Base-by-base conservation (phyloP, 257 asterid species). In the Capsicum baccatum region DNA sequence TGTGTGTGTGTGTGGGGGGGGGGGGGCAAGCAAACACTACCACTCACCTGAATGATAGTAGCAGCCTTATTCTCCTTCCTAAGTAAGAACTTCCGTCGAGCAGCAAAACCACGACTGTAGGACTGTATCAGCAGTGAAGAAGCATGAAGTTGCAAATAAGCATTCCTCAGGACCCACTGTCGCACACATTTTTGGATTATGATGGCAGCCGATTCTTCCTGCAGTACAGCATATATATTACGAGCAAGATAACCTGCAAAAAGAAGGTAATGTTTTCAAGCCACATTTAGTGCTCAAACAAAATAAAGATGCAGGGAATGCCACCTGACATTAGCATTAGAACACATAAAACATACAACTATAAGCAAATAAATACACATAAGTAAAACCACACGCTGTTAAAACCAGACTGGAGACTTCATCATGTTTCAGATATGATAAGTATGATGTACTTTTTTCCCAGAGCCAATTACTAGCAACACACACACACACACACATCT, bases 221-320 rank as follows among this genome's bases (percentile, higher is more conserved):
- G 92, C 86, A 91, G 82, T 81, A 88, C 81, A 81, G 89, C 80
- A 80, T 88, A 97, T 44, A 80, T 81, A 83, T 83, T 85, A 79
- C 96, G 94, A 84, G 93, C 92, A 86, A 94, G 90, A 91, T 88
- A 85, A 52, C 98, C 99, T 97, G 94, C 85, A 87, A 91, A 83
- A 26, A 54, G 82, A 26, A 37, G 26, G 62, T 15, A 70, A 67
- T 26, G 55, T 54, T 64, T 64, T 82, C 84, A 58, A 42, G 44
- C 83, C 80, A 67, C 55, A 48, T 6, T 58, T 56, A 63, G 62
- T 74, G 80, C 42, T 9, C 48, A 68, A 16, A 42, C 54, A 8
- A 26, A 78, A 26, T 26, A 78, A 78, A 78, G 33, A 74, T 74
- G 82, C 47, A 54, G 50, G 81, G 19, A 78, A 78, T 26, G 64